A percentile compares a stretch with the other conserved stretches of the same genome.
phyloP scores from a whole-genome alignment of 2,329 filamentous ascomycete genomes.

The Alternaria ventricosa region DNA sequence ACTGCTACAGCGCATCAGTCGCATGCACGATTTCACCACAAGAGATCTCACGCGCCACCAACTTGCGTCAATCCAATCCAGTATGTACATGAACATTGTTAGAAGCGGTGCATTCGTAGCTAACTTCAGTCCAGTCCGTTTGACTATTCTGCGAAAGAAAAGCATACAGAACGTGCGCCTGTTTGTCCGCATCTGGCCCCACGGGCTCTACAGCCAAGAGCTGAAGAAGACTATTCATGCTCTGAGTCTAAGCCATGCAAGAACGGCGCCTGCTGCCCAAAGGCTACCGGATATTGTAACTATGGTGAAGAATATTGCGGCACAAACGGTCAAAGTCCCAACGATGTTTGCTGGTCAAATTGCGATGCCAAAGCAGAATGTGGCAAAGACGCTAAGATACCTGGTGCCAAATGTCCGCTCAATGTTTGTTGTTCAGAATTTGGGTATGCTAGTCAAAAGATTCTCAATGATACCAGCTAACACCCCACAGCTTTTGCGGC shows the following conservation, averaged over 20 bases:
- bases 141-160: too few relatives aligned
- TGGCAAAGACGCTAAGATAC: background rate
- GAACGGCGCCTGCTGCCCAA: background rate
- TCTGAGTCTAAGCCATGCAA: background rate
- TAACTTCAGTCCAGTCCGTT: too few relatives aligned
- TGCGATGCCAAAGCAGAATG: slow-evolving; percentile 7
- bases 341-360: background rate
- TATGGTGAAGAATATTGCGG: background rate
- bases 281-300: background rate
- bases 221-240: background rate
- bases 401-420: background rate
- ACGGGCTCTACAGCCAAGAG: background rate
- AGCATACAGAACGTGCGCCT: background rate
- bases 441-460: background rate
- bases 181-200: background rate
- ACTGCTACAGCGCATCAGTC: background rate
- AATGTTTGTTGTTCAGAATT: slow-evolving; percentile 3
- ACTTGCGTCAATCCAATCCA: too few relatives aligned
- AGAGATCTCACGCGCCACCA: too few relatives aligned
- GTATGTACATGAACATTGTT: too few relatives aligned
- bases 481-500: background rate
- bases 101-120: too few relatives aligned
- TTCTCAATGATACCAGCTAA: background rate
- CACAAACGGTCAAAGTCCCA: background rate
- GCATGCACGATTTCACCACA: too few relatives aligned